Evolutionary conservation across 2,329 filamentous ascomycete species (phyloP).

Genomic region (Aplosporella prunicola): DNA sequence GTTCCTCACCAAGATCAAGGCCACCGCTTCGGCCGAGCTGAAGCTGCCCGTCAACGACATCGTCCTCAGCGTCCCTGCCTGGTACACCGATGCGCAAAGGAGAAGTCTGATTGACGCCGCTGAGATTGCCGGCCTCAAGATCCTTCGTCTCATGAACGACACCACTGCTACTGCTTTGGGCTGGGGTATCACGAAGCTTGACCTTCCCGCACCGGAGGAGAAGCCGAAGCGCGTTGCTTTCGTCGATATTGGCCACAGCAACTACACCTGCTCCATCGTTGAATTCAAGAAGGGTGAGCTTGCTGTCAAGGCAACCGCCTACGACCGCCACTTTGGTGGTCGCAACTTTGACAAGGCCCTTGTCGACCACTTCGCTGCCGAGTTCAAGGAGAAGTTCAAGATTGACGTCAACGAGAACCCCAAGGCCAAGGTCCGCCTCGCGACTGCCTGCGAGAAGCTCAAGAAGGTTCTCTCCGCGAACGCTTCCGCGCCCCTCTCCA

Average conservation of each 20-base stretch:
- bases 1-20: constrained; percentile 91
- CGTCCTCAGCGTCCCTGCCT: constrained; percentile 87
- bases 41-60: constrained; percentile 87
- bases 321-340: constrained; percentile 92
- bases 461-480: constrained; percentile 99
- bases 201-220: constrained; percentile 81
- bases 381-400: constrained; percentile 98
- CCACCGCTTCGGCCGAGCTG: constrained; percentile 76
- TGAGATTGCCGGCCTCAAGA: constrained; percentile 87
- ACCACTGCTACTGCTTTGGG: constrained; percentile 92
- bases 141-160: constrained; percentile 93
- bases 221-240: constrained; percentile 85
- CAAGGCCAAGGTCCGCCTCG: constrained; percentile 80
- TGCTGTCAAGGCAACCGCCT: constrained; percentile 83
- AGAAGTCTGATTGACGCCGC: constrained; percentile 81
- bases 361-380: constrained; percentile 86
- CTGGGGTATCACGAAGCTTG: constrained; percentile 95
- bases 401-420: constrained; percentile 86
- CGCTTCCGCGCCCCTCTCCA: constrained; percentile 82
- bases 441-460: constrained; percentile 85
- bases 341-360: constrained; percentile 94
- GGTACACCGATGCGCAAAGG: constrained; percentile 95
- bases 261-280: constrained; percentile 88
- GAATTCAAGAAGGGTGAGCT: constrained; percentile 98
- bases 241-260: constrained; percentile 91